Base-by-base conservation (phyloP, 495 filamentous ascomycete genomes). In the Cudoniella acicularis region DNA sequence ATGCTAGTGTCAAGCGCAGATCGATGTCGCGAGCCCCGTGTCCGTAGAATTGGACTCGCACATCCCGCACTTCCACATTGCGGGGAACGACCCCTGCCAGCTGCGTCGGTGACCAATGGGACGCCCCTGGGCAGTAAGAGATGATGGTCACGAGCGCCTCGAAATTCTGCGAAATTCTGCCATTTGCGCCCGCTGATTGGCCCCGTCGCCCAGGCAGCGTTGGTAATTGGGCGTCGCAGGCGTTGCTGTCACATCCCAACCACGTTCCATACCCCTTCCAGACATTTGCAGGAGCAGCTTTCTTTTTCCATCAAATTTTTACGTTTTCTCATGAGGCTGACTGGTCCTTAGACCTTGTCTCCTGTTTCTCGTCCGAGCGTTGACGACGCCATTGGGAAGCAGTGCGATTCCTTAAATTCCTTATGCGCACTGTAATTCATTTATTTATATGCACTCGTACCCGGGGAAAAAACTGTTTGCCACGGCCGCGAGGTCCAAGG, bases 281-380 rank as follows among this genome's bases (percentile, higher is more conserved):
- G 62, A 53, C 62, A 65, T 58, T 16, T 17, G 3, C 17, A 27
- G 49, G 62, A 47, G 43, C 59, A 52, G 11, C 49, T 65, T 65
- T 45, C 59, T 62, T 65, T 45, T 65, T 52, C 20, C 3, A 56
- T 59, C 46, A 57, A 55, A 59, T 21, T 62, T 65, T 65, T 65
- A 62, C 59, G 59, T 62, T 65, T 60, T 50, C 48, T 50, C 21
- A 56, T 62, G 63, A 61, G 63, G 54, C 59, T 59, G 59, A 62
- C 63, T 56, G 54, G 50, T 27, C 9, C 2, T 59, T 56, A 50
- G 50, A 26, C 9, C 2, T 21, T 9, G 21, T 23, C 48, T 50
- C 20, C 20, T 47, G 43, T 21, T 21, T 47, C 43, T 47, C 16
- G 43, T 47, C 43, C 16, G 20, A 47, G 20, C 16, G 43, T 6